Evolutionary conservation across 352 stramenopile genomes (phyloP).

Genomic region (Thalassiosira livingstoniorum): DNA sequence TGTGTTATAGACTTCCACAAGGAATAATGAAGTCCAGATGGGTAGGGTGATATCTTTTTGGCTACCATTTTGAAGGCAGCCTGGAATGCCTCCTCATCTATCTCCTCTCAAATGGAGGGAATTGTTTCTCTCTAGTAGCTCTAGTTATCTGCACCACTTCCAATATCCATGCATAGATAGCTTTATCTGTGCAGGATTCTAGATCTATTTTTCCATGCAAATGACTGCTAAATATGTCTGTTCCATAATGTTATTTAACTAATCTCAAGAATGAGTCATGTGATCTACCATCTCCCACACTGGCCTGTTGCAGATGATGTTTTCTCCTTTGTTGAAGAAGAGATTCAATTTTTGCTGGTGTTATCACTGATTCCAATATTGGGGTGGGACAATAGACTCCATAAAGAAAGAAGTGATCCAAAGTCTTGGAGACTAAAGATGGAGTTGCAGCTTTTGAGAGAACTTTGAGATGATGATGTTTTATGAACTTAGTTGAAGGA

Average conservation of each 20-base stretch:
- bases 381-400: not conserved
- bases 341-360: not conserved
- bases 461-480: conserved; percentile 14
- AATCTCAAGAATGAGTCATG: not conserved
- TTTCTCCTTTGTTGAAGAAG: not conserved
- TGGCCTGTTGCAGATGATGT: not conserved
- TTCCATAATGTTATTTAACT: not conserved
- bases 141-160: not conserved
- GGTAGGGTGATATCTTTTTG: not conserved
- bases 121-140: not conserved
- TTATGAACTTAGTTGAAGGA: not conserved
- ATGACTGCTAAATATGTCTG: not conserved
- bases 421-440: not conserved
- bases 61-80: not conserved
- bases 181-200: too few species aligned
- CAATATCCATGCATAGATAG: not conserved
- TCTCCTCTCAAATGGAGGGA: not conserved
- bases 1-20: not conserved
- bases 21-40: not conserved
- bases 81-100: not conserved
- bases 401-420: not conserved
- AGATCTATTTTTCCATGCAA: not conserved
- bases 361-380: not conserved
- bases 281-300: too few species aligned
- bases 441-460: not conserved